Evolutionary conservation across 345 rosid species (phyloP), one percentile per base, ranked within the genome.

Genomic region (Punica granatum): DNA sequence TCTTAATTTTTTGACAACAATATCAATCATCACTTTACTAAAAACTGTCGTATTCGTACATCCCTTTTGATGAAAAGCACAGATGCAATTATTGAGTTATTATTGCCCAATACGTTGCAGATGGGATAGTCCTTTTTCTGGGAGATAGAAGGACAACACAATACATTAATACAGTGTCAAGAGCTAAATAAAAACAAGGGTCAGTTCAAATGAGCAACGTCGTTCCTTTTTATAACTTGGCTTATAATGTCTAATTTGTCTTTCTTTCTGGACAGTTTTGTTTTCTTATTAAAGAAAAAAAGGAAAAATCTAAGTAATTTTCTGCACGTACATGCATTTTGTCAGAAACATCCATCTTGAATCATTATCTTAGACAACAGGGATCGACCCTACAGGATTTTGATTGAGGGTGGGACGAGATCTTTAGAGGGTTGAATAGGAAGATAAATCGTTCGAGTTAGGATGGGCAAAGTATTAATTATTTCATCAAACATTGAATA

Each of bases 161-260:
- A n/a, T n/a, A n/a, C n/a, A n/a, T n/a, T n/a, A n/a, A n/a, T 26
- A 56, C 61, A 56, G 26, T 56, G 34, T 28, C 61, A 56, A 56
- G 11, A 26, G 61, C 9, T 56, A 26, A 10, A 56, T 56, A 56
- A 56, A 13, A 56, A 26, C 61, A 30, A 56, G 31, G 34, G 19
- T 12, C 18, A 56, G 14, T 28, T 44, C 49, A 44, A 44, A 10
- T 56, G 19, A 1, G 33, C 3, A 30, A 16, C 16, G 26, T 56
- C 61, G 33, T 56, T 56, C 10, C 60, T 54, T 54, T 26, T 54
- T 26, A 23, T 19, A 19, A 11, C 11, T 5, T 25, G 9, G 32
- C 25, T 14, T 21, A 11, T 31, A 19, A 2, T 21, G n/a, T 54
- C 60, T 25, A 10, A 54, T 54, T 28, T 56, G 61, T 56, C 61